Evolutionary conservation across 2,329 filamentous ascomycete species (phyloP), one percentile per base, ranked within the genome.

Genomic region (Phaeosphaeriaceae sp.): DNA sequence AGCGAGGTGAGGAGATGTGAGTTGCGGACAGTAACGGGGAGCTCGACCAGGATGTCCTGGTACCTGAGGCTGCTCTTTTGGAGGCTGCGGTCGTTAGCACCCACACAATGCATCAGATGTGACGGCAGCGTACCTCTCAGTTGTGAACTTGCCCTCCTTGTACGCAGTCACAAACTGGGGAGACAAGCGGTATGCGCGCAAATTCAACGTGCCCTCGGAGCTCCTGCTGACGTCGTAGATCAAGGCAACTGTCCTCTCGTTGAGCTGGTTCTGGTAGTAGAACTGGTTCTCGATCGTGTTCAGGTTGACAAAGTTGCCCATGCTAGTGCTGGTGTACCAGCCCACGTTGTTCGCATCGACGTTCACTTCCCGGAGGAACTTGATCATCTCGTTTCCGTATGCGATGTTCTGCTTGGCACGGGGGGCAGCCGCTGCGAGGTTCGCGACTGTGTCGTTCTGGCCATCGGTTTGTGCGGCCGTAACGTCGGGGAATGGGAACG

Each of bases 261-360:
- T 96, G 71, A 87, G 76, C 71, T 96, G 92, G 80, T 92, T 95
- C 84, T 99, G 95, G 84, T 97, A 98, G 83, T 93, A 91, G 82
- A 89, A 93, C 81, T 97, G 93, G 84, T 98, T 99, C 86, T 99
- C 95, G 80, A 99, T 91, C 76, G 97, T 93, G 84, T 90, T 91
- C 76, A 91, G 80, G 84, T 93, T 97, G 84, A 98, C 86, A 72
- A 98, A 98, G 85, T 97, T 98, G 80, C 95, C 95, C 91, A 99
- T 96, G 79, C 93, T 97, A 64, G 93, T 92, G 83, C 93, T 97
- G 58, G 93, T 97, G 83, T 99, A 99, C 93, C 93, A 99, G 73
- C 95, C 95, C 60, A 96, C 92, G 74, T 92, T 96, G 84, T 98
- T 97, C 67, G 95, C 95, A 79, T 99, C 95, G 59, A 98, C 91